These are phyloP conservation scores for Xerocomellus dryophilus DNA, from an alignment of 768 basidiomycete genomes.

Conservation along the genomic window DNA sequence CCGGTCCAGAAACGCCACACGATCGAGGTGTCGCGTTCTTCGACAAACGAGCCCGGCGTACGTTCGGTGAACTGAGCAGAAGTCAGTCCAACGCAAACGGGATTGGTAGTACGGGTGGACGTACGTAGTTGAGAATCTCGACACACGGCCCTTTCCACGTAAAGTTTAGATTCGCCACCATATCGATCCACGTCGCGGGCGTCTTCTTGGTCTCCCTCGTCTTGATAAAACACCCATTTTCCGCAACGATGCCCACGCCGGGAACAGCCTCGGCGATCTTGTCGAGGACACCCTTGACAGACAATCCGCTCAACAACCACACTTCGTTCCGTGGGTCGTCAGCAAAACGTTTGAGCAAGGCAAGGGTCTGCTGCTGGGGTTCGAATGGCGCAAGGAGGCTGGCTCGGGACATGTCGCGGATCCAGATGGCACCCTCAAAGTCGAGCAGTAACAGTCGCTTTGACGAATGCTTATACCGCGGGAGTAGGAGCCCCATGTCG, in stretches of 20 bases:
- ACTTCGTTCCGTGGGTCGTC: constrained; percentile 71
- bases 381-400: constrained; percentile 43
- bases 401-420: constrained; percentile 49
- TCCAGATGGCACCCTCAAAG: constrained; percentile 80
- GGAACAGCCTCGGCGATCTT: constrained; percentile 58
- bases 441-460: constrained; percentile 71
- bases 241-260: constrained; percentile 77
- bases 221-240: constrained; percentile 86
- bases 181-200: constrained; percentile 64
- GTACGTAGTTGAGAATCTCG: constrained; percentile 80
- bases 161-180: constrained; percentile 75
- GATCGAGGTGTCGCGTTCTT: constrained; percentile 78
- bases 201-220: constrained; percentile 36
- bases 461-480: constrained; percentile 62
- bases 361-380: constrained; percentile 39
- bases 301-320: constrained; percentile 78
- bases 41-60: constrained; percentile 81
- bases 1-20: constrained; percentile 85
- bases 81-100: neutral
- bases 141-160: constrained; percentile 79
- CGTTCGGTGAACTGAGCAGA: constrained; percentile 76
- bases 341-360: constrained; percentile 53
- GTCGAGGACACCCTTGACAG: constrained; percentile 61
- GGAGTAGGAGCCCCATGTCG: constrained; percentile 52
- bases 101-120: constrained; percentile 27